These are phyloP conservation scores for Leccinum sublutescens DNA, from an alignment of 768 basidiomycete genomes.

Conservation along the genomic window DNA sequence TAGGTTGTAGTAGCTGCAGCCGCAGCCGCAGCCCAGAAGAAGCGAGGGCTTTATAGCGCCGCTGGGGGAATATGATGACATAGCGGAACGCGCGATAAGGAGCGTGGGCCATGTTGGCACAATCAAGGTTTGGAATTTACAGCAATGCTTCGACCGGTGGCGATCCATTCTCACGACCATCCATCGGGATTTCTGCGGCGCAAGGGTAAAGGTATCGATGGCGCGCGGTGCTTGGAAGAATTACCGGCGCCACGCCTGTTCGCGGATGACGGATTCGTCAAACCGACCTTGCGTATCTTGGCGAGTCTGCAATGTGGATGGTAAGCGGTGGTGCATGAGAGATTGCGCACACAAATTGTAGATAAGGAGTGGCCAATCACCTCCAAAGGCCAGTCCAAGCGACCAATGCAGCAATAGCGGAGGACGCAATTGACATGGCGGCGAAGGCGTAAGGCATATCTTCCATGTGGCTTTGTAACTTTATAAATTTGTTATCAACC, in stretches of 20 bases:
- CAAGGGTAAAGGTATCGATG: slow-evolving; percentile 41
- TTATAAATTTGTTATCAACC: slow-evolving; percentile 22
- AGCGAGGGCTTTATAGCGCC: background rate
- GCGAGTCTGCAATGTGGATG: slow-evolving; percentile 33
- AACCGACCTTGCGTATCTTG: slow-evolving; percentile 45
- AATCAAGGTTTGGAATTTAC: background rate
- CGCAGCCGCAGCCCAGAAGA: background rate
- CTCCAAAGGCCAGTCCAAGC: slow-evolving; percentile 67
- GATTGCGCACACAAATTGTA: slow-evolving; percentile 7
- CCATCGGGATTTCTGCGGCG: slow-evolving; percentile 39
- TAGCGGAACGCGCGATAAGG: slow-evolving; percentile 13
- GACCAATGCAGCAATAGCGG: slow-evolving; percentile 57
- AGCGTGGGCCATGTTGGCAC: background rate
- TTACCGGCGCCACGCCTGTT: slow-evolving; percentile 13
- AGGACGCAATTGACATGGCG: slow-evolving; percentile 57
- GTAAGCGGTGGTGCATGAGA: slow-evolving; percentile 6
- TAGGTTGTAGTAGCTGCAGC: background rate
- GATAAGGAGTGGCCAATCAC: slow-evolving; percentile 30
- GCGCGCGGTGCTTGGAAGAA: slow-evolving; percentile 15
- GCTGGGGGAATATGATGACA: background rate
- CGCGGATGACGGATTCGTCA: slow-evolving; percentile 32
- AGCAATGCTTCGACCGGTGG: background rate
- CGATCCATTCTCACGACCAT: slow-evolving; percentile 35
- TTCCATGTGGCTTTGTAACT: slow-evolving; percentile 79
- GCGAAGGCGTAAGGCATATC: slow-evolving; percentile 71